Evolutionary conservation across 2,329 filamentous ascomycete genomes (phyloP), one percentile per base, ranked within the genome.

Genomic region (Colletotrichum lindemuthianum): DNA sequence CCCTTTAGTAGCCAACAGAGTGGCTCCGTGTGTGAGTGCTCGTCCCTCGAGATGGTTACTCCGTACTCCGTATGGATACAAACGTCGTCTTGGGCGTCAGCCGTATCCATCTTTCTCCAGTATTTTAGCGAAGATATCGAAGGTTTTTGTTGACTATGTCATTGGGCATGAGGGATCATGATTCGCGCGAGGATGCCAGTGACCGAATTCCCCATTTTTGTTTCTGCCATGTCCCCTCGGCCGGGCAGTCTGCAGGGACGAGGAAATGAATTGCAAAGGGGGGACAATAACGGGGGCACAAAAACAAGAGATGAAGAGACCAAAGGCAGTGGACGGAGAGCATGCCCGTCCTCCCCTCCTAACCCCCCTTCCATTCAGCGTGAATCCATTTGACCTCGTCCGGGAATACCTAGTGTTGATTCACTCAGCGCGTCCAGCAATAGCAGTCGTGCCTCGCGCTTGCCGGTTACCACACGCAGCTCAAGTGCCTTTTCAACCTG

Each of bases 121-220:
- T 63, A 15, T 63, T 65, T 61, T 43, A 8, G 47, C 58, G 37
- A 60, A 51, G 61, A 63, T 60, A 44, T 34, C 52, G 47, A 45
- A 50, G 44, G 51, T 57, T 39, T 51, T 49, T 44, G 34, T 49
- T 49, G 45, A 16, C 55, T 51, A 34, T 36, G 50, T 47, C 40
- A 56, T 51, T 40, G 50, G 40, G 34, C 55, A 45, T 40, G 34
- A 56, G 43, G 15, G 36, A 57, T 43, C 51, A 63, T 57, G 63
- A 65, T 65, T 65, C 47, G 58, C 58, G 47, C 32, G 58, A 61
- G 51, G 58, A 63, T 57, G 36, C n/a, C 32, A 48, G 52, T 65
- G 63, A 57, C 63, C 51, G 47, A 57, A 63, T 63, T 57, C 59
- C 24, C 59, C 58, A 52, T 63, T 44, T 61, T 65, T 65, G 51